Evolutionary conservation across 192 early-diverging fungal genomes (phyloP).

Genomic region (Entomortierella parvispora): DNA sequence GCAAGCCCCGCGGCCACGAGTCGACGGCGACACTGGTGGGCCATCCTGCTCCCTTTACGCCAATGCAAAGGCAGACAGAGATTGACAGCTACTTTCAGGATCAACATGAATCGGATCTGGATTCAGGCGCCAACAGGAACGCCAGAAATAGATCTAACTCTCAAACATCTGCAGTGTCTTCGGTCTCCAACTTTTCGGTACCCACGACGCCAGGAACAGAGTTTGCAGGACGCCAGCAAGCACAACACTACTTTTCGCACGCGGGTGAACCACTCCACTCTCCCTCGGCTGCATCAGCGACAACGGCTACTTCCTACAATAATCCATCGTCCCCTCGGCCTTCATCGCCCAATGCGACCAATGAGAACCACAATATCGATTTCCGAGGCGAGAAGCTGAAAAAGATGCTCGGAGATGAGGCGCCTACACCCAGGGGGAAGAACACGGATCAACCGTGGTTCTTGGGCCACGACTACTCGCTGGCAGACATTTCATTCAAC

Average conservation of each 20-base stretch:
- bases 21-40: constrained; percentile 27
- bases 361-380: constrained; percentile 12
- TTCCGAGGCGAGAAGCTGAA: constrained; percentile 56
- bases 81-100: constrained; percentile 42
- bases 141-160: constrained; percentile 33
- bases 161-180: constrained; percentile 22
- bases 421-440: constrained; percentile 33
- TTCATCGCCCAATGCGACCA: background rate
- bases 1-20: constrained; percentile 39
- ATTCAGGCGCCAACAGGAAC: constrained; percentile 14
- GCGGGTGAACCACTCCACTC: constrained; percentile 25
- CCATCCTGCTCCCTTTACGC: constrained; percentile 12
- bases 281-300: constrained; percentile 48
- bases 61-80: constrained; percentile 17
- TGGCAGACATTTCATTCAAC: constrained; percentile 82
- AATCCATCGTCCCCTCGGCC: constrained; percentile 17
- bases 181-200: constrained; percentile 21
- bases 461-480: constrained; percentile 79
- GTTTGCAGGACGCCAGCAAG: constrained; percentile 25
- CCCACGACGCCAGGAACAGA: constrained; percentile 35
- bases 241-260: constrained; percentile 16
- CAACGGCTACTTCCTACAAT: constrained; percentile 28
- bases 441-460: constrained; percentile 74
- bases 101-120: constrained; percentile 18
- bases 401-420: constrained; percentile 71